These are phyloP conservation scores for Plantago ovata DNA, from an alignment of 257 asterid species.

Conservation along the genomic window DNA sequence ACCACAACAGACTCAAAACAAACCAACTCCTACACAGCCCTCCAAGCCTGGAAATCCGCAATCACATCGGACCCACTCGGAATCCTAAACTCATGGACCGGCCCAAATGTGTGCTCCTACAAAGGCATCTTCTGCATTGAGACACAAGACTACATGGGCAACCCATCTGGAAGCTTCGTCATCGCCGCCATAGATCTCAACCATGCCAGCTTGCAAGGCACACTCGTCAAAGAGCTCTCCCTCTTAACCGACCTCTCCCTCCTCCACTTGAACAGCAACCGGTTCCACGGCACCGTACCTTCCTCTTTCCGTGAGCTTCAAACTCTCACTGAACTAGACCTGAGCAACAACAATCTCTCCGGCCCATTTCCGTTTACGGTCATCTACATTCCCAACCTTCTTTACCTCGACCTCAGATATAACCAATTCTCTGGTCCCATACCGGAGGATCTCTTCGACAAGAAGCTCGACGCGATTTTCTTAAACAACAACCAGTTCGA, in stretches of 20 bases:
- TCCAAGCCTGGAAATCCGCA: conserved; percentile 87
- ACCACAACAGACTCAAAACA: conserved; percentile 33
- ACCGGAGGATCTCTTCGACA: conserved; percentile 65
- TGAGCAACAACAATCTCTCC: conserved; percentile 71
- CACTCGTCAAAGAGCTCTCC: conserved; percentile 50
- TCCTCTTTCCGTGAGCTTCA: conserved; percentile 33
- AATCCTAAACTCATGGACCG: conserved; percentile 53
- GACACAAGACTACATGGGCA: conserved; percentile 47
- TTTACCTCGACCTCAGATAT: conserved; percentile 73
- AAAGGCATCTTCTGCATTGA: conserved; percentile 67
- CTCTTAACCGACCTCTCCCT: conserved; percentile 47
- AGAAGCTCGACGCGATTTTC: conserved; percentile 68
- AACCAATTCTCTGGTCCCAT: conserved; percentile 62
- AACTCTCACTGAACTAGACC: conserved; percentile 62
- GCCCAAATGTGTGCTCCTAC: conserved; percentile 66
- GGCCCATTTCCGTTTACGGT: conserved; percentile 57
- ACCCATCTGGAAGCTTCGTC: conserved; percentile 25
- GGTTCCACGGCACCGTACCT: conserved; percentile 63
- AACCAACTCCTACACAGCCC: conserved; percentile 50
- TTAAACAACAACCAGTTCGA: conserved; percentile 64
- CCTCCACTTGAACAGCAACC: conserved; percentile 73
- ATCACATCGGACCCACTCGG: conserved; percentile 67
- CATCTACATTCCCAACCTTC: conserved; percentile 52
- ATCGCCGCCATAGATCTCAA: conserved; percentile 83
- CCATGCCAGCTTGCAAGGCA: conserved; percentile 64